phyloP scores from a whole-genome alignment of 208 protist species.

The Leishmania amazonensis region DNA sequence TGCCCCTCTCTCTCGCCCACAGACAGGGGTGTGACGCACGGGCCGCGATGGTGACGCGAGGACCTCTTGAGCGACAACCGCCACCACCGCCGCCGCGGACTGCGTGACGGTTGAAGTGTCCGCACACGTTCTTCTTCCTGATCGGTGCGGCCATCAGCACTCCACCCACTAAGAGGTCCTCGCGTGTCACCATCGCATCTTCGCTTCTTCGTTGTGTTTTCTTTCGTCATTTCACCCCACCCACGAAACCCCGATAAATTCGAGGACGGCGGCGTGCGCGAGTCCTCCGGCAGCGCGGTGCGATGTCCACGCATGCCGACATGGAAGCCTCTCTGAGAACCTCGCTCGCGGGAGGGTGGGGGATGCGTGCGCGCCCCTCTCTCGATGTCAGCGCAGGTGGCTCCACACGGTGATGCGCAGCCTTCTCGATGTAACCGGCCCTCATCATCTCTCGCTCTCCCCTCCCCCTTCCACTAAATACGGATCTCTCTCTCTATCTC shows the following conservation, averaged over 20 bases:
- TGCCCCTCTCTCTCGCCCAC: not conserved
- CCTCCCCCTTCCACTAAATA: not conserved
- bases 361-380: not conserved
- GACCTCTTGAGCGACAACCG: too few species aligned
- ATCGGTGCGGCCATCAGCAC: too few species aligned
- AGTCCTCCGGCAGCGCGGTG: too few species aligned
- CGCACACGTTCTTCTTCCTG: too few species aligned
- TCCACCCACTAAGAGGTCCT: too few species aligned
- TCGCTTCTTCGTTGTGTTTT: not conserved
- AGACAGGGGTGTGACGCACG: not conserved
- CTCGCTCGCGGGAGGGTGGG: not conserved
- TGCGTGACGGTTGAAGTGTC: too few species aligned
- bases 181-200: too few species aligned
- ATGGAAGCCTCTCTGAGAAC: not conserved
- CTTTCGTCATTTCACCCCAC: not conserved
- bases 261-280: too few species aligned
- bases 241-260: too few species aligned
- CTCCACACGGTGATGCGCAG: not conserved
- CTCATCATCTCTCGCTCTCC: not conserved
- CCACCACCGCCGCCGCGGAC: too few species aligned
- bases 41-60: too few species aligned
- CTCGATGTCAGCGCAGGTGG: not conserved
- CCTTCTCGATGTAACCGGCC: not conserved
- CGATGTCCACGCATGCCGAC: not conserved
- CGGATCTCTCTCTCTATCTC: not conserved